A percentile compares a stretch with the other conserved stretches of the same genome.
phyloP scores from a whole-genome alignment of 305 asterid genomes.

The Nicotiana rustica region DNA sequence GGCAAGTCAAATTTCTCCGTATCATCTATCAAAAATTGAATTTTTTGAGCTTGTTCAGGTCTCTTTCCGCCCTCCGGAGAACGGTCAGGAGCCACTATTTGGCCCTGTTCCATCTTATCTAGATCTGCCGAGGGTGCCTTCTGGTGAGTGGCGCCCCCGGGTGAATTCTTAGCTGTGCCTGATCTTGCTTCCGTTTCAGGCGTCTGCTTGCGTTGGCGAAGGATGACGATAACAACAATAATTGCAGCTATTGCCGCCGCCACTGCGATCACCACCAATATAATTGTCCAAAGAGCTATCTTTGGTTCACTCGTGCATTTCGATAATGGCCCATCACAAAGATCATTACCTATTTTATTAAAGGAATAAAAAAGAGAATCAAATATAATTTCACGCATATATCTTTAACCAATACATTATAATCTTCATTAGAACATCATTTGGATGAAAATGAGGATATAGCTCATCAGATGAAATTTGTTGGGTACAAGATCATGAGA shows the following conservation, averaged over 20 bases:
- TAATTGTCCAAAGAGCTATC: conserved; percentile 44
- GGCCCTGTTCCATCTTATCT: conserved; percentile 59
- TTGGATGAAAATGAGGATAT: neutral
- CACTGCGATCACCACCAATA: conserved; percentile 47
- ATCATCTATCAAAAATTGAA: conserved; percentile 53
- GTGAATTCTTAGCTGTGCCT: neutral
- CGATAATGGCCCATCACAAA: conserved; percentile 64
- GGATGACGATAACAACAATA: conserved; percentile 58
- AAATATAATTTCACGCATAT: neutral
- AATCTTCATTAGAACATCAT: neutral
- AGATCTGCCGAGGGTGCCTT: conserved; percentile 34
- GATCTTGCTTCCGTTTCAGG: conserved; percentile 32
- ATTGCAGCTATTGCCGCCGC: conserved; percentile 52
- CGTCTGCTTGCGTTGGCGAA: conserved; percentile 48
- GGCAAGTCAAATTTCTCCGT: conserved; percentile 60
- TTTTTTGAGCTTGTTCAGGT: conserved; percentile 45
- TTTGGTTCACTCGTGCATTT: conserved; percentile 42
- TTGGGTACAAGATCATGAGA: neutral
- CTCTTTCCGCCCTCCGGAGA: conserved; percentile 38
- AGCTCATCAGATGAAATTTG: neutral
- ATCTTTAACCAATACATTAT: neutral
- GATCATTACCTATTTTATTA: conserved; percentile 47
- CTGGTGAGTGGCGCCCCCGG: conserved; percentile 3
- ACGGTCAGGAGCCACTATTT: conserved; percentile 34
- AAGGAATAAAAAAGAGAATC: neutral